Evolutionary conservation across 2,329 filamentous ascomycete species (phyloP).

Genomic region (Arthrobotrys sphaeroides): DNA sequence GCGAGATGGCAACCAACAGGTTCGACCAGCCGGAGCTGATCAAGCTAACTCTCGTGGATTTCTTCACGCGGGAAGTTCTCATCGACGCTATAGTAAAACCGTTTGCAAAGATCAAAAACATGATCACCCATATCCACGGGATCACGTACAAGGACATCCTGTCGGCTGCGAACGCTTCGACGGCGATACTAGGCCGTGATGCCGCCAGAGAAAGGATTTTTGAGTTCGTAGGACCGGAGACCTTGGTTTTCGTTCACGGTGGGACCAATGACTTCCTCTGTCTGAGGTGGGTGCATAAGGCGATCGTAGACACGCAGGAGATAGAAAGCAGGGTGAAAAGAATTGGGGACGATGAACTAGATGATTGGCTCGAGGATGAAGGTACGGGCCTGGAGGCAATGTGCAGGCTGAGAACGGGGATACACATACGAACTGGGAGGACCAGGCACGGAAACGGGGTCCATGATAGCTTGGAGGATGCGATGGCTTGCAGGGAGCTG

Average conservation of each 20-base stretch:
- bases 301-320: constrained; percentile 64
- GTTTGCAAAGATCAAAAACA: constrained; percentile 63
- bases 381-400: constrained; percentile 39
- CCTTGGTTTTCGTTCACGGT: constrained; percentile 66
- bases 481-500: constrained; percentile 63
- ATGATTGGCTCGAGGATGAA: constrained; percentile 39
- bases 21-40: constrained; percentile 66
- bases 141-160: constrained; percentile 63
- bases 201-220: constrained; percentile 63
- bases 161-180: constrained; percentile 58
- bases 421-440: constrained; percentile 19
- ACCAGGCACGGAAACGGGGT: constrained; percentile 57
- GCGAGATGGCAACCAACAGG: constrained; percentile 67
- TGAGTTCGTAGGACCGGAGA: constrained; percentile 63
- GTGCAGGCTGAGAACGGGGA: constrained; percentile 35
- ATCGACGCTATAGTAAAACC: constrained; percentile 67
- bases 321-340: constrained; percentile 47
- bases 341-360: constrained; percentile 46
- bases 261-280: constrained; percentile 63
- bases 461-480: constrained; percentile 65
- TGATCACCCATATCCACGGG: constrained; percentile 66
- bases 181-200: constrained; percentile 62
- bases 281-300: constrained; percentile 65
- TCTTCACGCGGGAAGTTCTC: constrained; percentile 65
- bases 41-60: constrained; percentile 66